These are phyloP conservation scores for Umbelopsis ramanniana DNA, from an alignment of 192 early-diverging fungal genomes.

Conservation along the genomic window DNA sequence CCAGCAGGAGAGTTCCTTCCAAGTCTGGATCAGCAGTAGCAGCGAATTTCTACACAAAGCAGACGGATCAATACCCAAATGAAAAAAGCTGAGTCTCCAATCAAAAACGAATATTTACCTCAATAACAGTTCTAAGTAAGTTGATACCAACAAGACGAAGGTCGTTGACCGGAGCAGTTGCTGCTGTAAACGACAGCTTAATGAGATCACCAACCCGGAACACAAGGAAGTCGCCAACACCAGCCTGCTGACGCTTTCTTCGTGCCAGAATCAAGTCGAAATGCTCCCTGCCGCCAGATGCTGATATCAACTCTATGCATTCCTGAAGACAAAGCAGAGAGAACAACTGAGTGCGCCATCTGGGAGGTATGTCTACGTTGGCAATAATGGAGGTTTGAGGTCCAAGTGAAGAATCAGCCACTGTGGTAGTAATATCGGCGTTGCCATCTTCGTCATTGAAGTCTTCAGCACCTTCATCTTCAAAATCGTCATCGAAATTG, in stretches of 20 bases:
- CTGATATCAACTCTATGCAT: constrained; percentile 64
- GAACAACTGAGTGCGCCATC: constrained; percentile 84
- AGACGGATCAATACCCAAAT: background rate
- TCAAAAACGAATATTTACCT: constrained; percentile 34
- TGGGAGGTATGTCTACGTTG: constrained; percentile 54
- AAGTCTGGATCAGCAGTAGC: constrained; percentile 87
- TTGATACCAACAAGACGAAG: constrained; percentile 80
- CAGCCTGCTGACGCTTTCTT: constrained; percentile 53
- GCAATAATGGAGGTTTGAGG: constrained; percentile 31
- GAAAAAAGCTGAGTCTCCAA: no score
- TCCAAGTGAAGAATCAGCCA: constrained; percentile 34
- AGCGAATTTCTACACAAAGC: constrained; percentile 56
- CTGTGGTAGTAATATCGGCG: constrained; percentile 37
- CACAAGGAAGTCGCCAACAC: constrained; percentile 70
- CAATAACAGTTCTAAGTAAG: constrained; percentile 79
- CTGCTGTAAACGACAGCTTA: constrained; percentile 87
- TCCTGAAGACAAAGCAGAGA: constrained; percentile 74
- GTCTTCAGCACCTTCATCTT: constrained; percentile 42
- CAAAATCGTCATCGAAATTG: constrained; percentile 38
- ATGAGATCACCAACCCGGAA: constrained; percentile 85
- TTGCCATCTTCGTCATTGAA: constrained; percentile 21
- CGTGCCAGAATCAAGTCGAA: constrained; percentile 70
- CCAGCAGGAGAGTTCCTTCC: constrained; percentile 79
- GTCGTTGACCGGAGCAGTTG: constrained; percentile 74
- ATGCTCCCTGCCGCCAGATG: constrained; percentile 64